phyloP scores from a whole-genome alignment of 768 basidiomycete species.

The Mycena venus region DNA sequence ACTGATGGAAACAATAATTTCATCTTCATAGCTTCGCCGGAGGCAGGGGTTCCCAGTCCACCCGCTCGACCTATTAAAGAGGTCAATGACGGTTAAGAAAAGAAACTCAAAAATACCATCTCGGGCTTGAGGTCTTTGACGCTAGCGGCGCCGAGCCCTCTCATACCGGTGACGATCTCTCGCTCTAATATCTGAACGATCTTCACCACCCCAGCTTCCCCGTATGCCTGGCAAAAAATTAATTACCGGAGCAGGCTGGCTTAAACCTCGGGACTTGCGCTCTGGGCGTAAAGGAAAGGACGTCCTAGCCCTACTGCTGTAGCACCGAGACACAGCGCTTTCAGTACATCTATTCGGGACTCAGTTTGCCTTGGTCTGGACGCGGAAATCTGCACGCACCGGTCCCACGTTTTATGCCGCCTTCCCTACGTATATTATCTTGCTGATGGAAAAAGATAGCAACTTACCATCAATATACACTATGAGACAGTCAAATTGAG shows the following conservation, averaged over 20 bases:
- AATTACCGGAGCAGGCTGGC: background rate
- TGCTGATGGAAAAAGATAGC: background rate
- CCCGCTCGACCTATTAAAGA: conserved; percentile 66
- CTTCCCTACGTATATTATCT: conserved; percentile 38
- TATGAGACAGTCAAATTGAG: conserved; percentile 42
- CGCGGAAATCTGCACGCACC: conserved; percentile 53
- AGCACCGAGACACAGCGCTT: conserved; percentile 92
- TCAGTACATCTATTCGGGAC: conserved; percentile 76
- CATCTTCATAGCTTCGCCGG: conserved; percentile 24
- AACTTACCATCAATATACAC: conserved; percentile 87
- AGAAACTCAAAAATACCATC: conserved; percentile 65
- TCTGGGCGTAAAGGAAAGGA: conserved; percentile 88
- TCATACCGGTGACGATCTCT: conserved; percentile 85
- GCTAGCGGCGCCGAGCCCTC: conserved; percentile 76
- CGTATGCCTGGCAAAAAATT: conserved; percentile 73
- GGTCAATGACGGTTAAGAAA: background rate
- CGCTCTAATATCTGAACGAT: conserved; percentile 76
- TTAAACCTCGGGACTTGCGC: conserved; percentile 57
- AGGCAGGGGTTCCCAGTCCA: conserved; percentile 72
- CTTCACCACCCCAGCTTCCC: conserved; percentile 77
- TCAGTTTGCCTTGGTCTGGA: background rate
- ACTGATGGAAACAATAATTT: background rate
- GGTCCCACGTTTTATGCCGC: conserved; percentile 82
- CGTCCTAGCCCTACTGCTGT: conserved; percentile 89
- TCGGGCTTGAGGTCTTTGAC: conserved; percentile 79